A percentile compares a stretch with the other conserved stretches of the same genome.
Conservation (phyloP, 2,329 filamentous ascomycete genomes). For the Trichoderma pleuroti region DNA sequence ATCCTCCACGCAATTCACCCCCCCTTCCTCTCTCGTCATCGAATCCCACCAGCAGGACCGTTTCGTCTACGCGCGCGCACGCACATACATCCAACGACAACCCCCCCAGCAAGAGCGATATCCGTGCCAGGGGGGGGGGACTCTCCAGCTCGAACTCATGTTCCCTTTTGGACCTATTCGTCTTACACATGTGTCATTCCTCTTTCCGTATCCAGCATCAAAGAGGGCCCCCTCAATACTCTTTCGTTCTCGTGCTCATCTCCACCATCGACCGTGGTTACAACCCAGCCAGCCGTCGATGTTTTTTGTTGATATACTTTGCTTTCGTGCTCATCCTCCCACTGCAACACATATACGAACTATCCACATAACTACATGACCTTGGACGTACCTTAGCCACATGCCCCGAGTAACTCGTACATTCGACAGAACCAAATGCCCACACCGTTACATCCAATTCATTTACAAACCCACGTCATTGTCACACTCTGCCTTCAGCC, state of each 20-base stretch:
- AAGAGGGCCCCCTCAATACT: background rate
- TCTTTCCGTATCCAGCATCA: background rate
- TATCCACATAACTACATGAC: background rate
- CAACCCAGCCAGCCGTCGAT: too few relatives aligned
- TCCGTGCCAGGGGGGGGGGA: background rate
- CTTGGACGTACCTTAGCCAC: too few relatives aligned
- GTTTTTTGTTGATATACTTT: background rate
- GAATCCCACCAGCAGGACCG: background rate
- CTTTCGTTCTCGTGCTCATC: background rate
- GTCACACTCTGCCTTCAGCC: background rate
- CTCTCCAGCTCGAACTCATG: background rate
- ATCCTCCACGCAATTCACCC: background rate
- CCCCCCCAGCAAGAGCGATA: background rate
- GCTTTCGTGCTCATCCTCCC: too few relatives aligned
- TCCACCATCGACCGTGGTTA: background rate
- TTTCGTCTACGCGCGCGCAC: background rate
- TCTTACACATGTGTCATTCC: background rate
- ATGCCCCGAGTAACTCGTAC: background rate
- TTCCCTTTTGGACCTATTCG: background rate
- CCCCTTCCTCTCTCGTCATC: background rate
- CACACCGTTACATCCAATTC: conserved; percentile 2
- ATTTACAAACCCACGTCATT: background rate
- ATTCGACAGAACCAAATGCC: too few relatives aligned
- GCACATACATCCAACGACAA: background rate
- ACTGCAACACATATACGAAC: background rate